Base-by-base conservation (phyloP, 805 yeast species). In the Hermanozyma aechmeae region DNA sequence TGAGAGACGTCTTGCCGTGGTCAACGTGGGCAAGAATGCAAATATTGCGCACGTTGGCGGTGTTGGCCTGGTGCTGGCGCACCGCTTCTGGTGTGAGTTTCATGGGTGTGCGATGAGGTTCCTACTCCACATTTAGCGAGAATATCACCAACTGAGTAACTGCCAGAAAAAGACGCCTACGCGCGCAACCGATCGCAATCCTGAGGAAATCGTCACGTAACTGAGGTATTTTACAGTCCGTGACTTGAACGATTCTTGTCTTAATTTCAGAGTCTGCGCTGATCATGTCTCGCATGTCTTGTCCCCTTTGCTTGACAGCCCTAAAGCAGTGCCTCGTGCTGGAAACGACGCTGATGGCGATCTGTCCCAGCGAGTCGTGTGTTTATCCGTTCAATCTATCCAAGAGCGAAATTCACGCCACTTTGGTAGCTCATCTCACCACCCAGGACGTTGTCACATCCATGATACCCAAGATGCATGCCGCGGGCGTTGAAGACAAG, bases 21-120 rank as follows among this genome's bases (percentile, higher is more conserved):
- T 92, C 99, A 15, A 92, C 98, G 56, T 92, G 99, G 0, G 99
- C 99, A 28, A 92, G 65, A 37, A 92, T 85, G 56, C 98, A 92
- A 25, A 92, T 84, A 54, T 92, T 92, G 36, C 98, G 68, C 17
- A 89, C 76, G 36, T 73, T 62, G 11, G 68, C 57, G 0, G 94
- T 76, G 38, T 79, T 71, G 40, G 65, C 65, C 52, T 89, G 96
- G 13, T 86, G 59, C 38, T 71, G 54, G 18, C 71, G 65, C 19
- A 85, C 68, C 17, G 77, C 76, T 23, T 73, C 78, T 4, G 79
- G 65, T 2, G 82, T 68, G 15, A 83, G 65, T 51, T 70, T 72
- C 73, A 74, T 63, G 8, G 21, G 27, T 26, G 28, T 23, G 30
- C 22, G 13, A 24, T 24, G 13, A 16, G 20, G n/a, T 9, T 12